Evolutionary conservation across 768 basidiomycete species (phyloP).

Genomic region (Pisolithus microcarpus): DNA sequence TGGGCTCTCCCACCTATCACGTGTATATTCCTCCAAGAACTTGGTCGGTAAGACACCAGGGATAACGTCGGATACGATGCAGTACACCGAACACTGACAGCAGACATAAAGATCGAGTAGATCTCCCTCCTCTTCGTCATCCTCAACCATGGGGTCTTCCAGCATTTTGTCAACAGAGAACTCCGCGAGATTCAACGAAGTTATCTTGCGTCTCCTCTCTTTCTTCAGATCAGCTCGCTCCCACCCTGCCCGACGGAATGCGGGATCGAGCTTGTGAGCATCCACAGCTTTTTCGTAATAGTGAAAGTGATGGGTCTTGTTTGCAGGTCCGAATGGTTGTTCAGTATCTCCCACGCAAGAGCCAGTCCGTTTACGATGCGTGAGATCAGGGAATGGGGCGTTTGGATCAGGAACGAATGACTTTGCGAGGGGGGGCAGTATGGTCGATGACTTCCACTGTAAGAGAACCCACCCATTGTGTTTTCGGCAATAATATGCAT

Average conservation of each 20-base stretch:
- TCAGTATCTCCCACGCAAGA: conserved; percentile 51
- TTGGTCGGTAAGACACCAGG: conserved; percentile 65
- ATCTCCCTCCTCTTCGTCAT: conserved; percentile 39
- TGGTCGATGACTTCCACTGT: conserved; percentile 56
- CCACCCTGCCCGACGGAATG: conserved; percentile 56
- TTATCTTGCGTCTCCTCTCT: conserved; percentile 47
- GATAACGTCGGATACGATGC: conserved; percentile 61
- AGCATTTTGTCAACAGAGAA: conserved; percentile 15
- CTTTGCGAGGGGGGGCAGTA: conserved; percentile 52
- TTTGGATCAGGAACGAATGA: conserved; percentile 40
- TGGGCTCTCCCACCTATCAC: conserved; percentile 58
- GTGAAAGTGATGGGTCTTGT: conserved; percentile 80
- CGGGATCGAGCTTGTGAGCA: conserved; percentile 57
- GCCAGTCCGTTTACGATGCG: conserved; percentile 37
- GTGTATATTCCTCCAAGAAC: conserved; percentile 53
- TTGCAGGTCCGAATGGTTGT: conserved; percentile 38
- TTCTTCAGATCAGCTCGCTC: conserved; percentile 43
- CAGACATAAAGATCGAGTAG: conserved; percentile 75
- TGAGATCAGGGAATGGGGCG: conserved; percentile 48
- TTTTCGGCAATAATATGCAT: conserved; percentile 75
- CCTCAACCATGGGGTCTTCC: conserved; percentile 29
- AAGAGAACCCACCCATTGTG: conserved; percentile 82
- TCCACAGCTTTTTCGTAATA: conserved; percentile 65
- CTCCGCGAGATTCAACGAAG: conserved; percentile 30
- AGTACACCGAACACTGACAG: conserved; percentile 76